Conservation (phyloP, 495 filamentous ascomycete genomes). For the Apiosordaria backusii region DNA sequence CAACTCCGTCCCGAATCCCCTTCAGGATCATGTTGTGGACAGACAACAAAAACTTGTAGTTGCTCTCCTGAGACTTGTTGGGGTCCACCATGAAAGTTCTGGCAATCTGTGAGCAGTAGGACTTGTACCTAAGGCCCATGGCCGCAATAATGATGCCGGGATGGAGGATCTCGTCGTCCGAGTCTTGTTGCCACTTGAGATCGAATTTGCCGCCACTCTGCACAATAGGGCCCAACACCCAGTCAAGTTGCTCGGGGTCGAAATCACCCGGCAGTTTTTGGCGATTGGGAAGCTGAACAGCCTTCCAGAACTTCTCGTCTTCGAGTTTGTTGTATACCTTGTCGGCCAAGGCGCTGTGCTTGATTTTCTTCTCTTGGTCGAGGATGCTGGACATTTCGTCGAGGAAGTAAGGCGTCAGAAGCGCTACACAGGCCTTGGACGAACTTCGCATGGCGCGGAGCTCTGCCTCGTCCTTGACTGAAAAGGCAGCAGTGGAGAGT, state of each 20-base stretch:
- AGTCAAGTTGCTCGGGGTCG: slow-evolving; percentile 88
- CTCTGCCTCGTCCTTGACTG: slow-evolving; percentile 96
- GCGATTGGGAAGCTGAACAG: slow-evolving; percentile 60
- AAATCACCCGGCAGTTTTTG: slow-evolving; percentile 81
- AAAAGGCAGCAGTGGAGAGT: slow-evolving; percentile 76
- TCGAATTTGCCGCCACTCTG: slow-evolving; percentile 97
- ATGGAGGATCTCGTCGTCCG: slow-evolving; percentile 82
- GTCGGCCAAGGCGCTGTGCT: slow-evolving; percentile 74
- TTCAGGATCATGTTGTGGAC: slow-evolving; percentile 85
- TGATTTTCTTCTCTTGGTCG: slow-evolving; percentile 94
- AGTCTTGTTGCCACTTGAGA: slow-evolving; percentile 67
- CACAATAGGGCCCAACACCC: slow-evolving; percentile 84
- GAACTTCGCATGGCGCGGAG: slow-evolving; percentile 90
- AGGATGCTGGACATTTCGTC: slow-evolving; percentile 96
- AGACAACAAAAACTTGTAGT: slow-evolving; percentile 86
- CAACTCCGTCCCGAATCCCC: slow-evolving; percentile 81
- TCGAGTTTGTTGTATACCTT: slow-evolving; percentile 89
- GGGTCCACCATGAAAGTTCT: slow-evolving; percentile 96
- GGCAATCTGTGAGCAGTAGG: slow-evolving; percentile 84
- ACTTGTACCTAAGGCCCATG: slow-evolving; percentile 89
- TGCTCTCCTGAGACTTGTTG: slow-evolving; percentile 87
- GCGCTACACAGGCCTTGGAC: slow-evolving; percentile 83
- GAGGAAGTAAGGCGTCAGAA: slow-evolving; percentile 91
- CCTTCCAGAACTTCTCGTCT: slow-evolving; percentile 86
- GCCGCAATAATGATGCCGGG: slow-evolving; percentile 87